Base-by-base conservation (phyloP, 768 basidiomycete genomes). In the Leccinum barrowsii region DNA sequence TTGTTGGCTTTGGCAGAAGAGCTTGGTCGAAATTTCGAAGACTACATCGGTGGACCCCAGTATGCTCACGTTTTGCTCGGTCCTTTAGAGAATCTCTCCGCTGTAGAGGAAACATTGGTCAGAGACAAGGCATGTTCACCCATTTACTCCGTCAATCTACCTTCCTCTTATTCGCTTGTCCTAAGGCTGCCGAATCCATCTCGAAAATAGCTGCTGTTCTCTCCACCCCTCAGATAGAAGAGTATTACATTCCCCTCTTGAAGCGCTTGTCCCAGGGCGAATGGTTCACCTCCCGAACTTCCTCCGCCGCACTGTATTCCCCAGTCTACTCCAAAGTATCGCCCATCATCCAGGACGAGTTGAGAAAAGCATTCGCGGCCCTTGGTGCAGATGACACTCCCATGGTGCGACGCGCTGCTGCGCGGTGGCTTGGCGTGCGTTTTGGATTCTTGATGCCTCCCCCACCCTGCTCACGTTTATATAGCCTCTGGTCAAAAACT, bases 281-380 rank as follows among this genome's bases (percentile, higher is more conserved):
- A 75, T 99, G 97, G 97, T 98, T 98, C 78, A 98, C 97, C 12
- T 95, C 94, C 5, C 85, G 97, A 57, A 97, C 94, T 42, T 98
- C 96, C 22, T 91, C 96, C 40, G 94, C 94, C 59, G 92, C 96
- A 8, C 82, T 99, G 19, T 98, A 91, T 74, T 84, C 94, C 15
- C 87, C 94, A 12, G 91, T 93, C 34, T 99, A 98, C 72, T 77
- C 85, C 30, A 89, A 88, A 70, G 90, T 89, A 21, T 83, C 89
- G 2, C 75, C 86, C 13, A 66, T 78, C 42, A 76, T 87, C 58
- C 91, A 94, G 74, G 92, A 94, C 56, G 96, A 98, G 42, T 76
- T 98, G 65, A 84, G 95, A 61, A 90, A 89, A 73, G 83, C 87
- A 54, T 99, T 92, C 66, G 80, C 85, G 8, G 81, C 84, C 32